phyloP scores from a whole-genome alignment of 495 filamentous ascomycete genomes.

The Jackrogersella multiformis region DNA sequence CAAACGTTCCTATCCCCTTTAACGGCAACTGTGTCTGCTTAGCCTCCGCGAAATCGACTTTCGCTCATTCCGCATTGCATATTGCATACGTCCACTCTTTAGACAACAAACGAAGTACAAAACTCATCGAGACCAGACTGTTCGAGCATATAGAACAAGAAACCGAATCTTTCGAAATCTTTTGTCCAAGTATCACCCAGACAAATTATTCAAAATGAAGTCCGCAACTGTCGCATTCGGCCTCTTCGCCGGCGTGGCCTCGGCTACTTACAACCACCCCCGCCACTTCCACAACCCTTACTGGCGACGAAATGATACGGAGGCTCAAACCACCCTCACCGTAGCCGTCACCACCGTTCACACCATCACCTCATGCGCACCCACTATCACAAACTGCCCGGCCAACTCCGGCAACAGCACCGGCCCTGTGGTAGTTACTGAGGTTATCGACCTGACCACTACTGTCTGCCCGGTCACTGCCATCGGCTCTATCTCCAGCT shows the following conservation, averaged over 20 bases:
- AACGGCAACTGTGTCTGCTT: slow-evolving; percentile 57
- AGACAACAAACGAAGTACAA: slow-evolving; percentile 44
- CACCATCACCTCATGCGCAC: slow-evolving; percentile 70
- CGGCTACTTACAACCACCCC: slow-evolving; percentile 51
- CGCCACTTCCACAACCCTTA: slow-evolving; percentile 52
- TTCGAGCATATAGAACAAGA: slow-evolving; percentile 4
- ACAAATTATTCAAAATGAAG: slow-evolving; percentile 56
- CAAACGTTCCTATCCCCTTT: slow-evolving; percentile 39
- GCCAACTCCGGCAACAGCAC: slow-evolving; percentile 53
- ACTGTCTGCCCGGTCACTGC: slow-evolving; percentile 59
- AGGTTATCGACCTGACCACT: slow-evolving; percentile 55
- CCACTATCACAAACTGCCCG: slow-evolving; percentile 72
- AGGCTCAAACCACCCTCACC: slow-evolving; percentile 54
- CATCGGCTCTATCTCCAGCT: slow-evolving; percentile 52
- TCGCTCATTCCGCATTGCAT: slow-evolving; percentile 49
- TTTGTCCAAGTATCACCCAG: slow-evolving; percentile 30
- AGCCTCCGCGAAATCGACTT: slow-evolving; percentile 57
- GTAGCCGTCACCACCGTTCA: slow-evolving; percentile 65
- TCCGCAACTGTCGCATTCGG: slow-evolving; percentile 52
- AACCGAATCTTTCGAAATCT: slow-evolving; percentile 29
- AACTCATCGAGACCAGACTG: slow-evolving; percentile 42
- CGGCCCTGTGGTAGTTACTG: slow-evolving; percentile 54
- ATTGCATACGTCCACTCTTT: slow-evolving; percentile 48
- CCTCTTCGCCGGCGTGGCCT: slow-evolving; percentile 56
- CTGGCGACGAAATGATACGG: slow-evolving; percentile 51